Evolutionary conservation across 768 basidiomycete species (phyloP), one percentile per base, ranked within the genome.

Genomic region (Xerocomus potaroensis): DNA sequence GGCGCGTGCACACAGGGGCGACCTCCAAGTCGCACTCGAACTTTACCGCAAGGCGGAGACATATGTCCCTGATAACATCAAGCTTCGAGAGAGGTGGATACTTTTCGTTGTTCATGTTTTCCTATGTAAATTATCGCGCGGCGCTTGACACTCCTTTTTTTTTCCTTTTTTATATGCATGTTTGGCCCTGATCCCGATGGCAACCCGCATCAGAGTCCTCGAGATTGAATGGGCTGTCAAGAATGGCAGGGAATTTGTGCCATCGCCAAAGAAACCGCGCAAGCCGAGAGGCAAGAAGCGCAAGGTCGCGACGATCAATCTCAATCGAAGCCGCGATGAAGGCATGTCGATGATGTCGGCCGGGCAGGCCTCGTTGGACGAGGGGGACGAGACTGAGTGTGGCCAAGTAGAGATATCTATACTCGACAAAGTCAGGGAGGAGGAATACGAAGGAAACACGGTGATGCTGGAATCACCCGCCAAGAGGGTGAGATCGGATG

Each of bases 41-140:
- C 76, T 91, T 14, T 92, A 91, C 61, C 81, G 82, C 60, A 86
- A 87, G 57, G 89, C 88, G 16, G 83, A 84, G 63, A 74, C 75
- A 5, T 91, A 90, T 54, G 87, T 90, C 39, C 89, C 90, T n/a
- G 84, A 89, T 48, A 91, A 92, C 60, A 65, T 79, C 67, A 91
- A 88, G 64, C 75, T 92, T 40, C 80, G 83, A 77, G 87, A 87
- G 75, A 86, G 90, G 90, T 91, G 76, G 78, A 82, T 82, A 74
- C 75, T 79, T 72, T 84, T 82, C 66, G 68, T 84, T 66, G 66
- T 81, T 62, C 71, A 80, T 65, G 76, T 83, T 62, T 83, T 81
- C 61, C 68, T 81, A 63, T 75, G 75, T 73, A 74, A 74, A 67
- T 56, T 77, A 62, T 76, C 74, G 63, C 62, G 50, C 54, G 60